Base-by-base conservation (phyloP, 1,139 yeast genomes). In the Taphrina sp. region DNA sequence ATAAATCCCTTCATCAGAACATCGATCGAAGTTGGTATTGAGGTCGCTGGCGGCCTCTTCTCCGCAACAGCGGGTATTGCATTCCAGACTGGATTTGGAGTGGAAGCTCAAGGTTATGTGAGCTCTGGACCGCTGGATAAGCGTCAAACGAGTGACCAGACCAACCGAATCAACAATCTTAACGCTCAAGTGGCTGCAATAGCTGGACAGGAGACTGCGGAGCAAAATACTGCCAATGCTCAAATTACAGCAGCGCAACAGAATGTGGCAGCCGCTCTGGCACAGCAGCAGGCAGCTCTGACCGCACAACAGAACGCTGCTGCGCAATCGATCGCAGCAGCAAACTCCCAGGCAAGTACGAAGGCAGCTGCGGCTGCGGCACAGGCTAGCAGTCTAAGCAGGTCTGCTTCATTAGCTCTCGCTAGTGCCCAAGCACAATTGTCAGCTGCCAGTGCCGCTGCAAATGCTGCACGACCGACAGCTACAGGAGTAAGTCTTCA, bases 61-160 rank as follows among this genome's bases (percentile, higher is more conserved):
- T n/a, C n/a, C n/a, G 38, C 38, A 8, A 10, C 38, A 14, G 38
- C 38, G 7, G 38, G 38, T 8, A 34, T 34, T 10, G 38, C 38
- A 7, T 34, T 34, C 38, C 38, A 34, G 38, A 14, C 17, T 7
- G 38, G 38, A 8, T 14, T 34, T 14, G 38, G 38, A 8, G 16
- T 34, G 14, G 16, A 34, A 34, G 38, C 38, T 8, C 38, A 34
- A 14, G 38, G 38, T 14, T 12, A 34, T 34, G 38, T 34, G 16
- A 16, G 14, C 16, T 8, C 14, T 10, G 38, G n/a, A 8, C 7
- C n/a, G 14, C 16, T 34, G 16, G 17, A 14, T 7, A 34, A 34
- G 16, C 38, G 38, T 14, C 12, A 7, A 8, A 28, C 31, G 12
- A 12, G 31, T 28, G 31, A 28, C 12, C 8, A 34, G 16, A 8